These are phyloP conservation scores for Naegleria gruberi DNA, from an alignment of 208 protist species.

Conservation along the genomic window DNA sequence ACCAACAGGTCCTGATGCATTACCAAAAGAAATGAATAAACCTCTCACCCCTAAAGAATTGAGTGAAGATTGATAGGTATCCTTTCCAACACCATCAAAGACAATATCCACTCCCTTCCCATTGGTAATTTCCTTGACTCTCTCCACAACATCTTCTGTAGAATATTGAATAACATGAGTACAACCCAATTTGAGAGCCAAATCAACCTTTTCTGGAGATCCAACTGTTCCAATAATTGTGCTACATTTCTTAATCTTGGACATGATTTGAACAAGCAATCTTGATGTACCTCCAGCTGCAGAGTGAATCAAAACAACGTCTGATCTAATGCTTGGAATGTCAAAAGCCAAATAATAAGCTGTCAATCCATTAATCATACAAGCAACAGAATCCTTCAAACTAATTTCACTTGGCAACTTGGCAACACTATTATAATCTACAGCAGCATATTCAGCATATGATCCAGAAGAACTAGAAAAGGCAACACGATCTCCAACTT, in stretches of 20 bases:
- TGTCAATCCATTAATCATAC: constrained; percentile 67
- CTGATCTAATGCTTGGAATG: constrained; percentile 47
- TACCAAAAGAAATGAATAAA: constrained; percentile 73
- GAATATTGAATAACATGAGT: constrained; percentile 66
- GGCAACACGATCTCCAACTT: constrained; percentile 57
- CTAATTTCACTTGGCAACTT: constrained; percentile 51
- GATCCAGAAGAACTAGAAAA: constrained; percentile 55
- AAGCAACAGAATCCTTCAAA: constrained; percentile 49
- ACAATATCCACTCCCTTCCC: constrained; percentile 60
- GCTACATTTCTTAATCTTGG: constrained; percentile 66
- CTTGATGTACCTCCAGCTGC: constrained; percentile 70
- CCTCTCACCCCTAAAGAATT: constrained; percentile 59
- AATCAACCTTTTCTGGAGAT: constrained; percentile 52
- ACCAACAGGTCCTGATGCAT: constrained; percentile 68
- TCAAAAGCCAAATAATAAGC: constrained; percentile 68
- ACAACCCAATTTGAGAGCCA: constrained; percentile 47
- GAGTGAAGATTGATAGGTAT: constrained; percentile 61
- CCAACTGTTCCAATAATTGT: constrained; percentile 74
- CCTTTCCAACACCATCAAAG: constrained; percentile 69
- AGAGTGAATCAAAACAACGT: constrained; percentile 65
- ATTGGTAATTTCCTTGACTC: constrained; percentile 51
- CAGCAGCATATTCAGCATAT: constrained; percentile 59
- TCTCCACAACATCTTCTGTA: constrained; percentile 14
- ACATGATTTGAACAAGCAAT: constrained; percentile 69
- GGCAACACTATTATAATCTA: constrained; percentile 13